Evolutionary conservation across 2,329 filamentous ascomycete species (phyloP).

Genomic region (Aspergillus brasiliensis): DNA sequence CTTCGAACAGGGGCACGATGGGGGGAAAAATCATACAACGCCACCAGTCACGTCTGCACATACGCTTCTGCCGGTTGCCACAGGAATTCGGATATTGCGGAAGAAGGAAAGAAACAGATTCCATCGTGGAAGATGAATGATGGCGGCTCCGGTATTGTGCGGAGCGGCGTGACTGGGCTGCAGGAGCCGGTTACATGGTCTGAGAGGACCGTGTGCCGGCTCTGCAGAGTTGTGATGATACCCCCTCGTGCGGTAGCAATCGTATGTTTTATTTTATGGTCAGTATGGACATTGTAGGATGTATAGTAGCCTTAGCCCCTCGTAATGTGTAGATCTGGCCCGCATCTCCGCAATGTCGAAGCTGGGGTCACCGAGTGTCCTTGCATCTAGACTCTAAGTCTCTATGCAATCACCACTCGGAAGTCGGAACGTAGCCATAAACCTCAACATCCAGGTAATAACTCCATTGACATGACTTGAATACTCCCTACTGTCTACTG

Average conservation of each 20-base stretch:
- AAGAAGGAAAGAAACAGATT: slow-evolving; percentile 1
- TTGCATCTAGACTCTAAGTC: neutral
- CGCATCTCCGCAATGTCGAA: neutral
- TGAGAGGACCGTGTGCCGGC: neutral
- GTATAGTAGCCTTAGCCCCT: neutral
- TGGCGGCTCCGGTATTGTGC: slow-evolving; percentile 14
- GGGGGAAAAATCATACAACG: slow-evolving; percentile 8
- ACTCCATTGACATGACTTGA: neutral
- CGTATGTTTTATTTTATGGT: slow-evolving; percentile 6
- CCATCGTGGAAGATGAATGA: slow-evolving; percentile 19
- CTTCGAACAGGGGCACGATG: slow-evolving; percentile 9
- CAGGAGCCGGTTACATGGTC: neutral
- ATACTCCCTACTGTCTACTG: neutral
- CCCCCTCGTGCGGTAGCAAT: slow-evolving; percentile 9
- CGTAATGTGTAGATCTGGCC: neutral
- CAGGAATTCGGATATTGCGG: slow-evolving; percentile 17
- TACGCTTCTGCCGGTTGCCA: slow-evolving; percentile 15
- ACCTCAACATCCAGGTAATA: too few species aligned
- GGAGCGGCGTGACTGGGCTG: slow-evolving; percentile 12
- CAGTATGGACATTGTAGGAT: neutral
- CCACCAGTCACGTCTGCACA: slow-evolving; percentile 12
- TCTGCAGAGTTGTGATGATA: neutral
- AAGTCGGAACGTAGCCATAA: too few species aligned
- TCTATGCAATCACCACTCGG: too few species aligned
- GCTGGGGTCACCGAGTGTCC: neutral